phyloP scores from a whole-genome alignment of 495 filamentous ascomycete species.

The Talaromyces borbonicus region DNA sequence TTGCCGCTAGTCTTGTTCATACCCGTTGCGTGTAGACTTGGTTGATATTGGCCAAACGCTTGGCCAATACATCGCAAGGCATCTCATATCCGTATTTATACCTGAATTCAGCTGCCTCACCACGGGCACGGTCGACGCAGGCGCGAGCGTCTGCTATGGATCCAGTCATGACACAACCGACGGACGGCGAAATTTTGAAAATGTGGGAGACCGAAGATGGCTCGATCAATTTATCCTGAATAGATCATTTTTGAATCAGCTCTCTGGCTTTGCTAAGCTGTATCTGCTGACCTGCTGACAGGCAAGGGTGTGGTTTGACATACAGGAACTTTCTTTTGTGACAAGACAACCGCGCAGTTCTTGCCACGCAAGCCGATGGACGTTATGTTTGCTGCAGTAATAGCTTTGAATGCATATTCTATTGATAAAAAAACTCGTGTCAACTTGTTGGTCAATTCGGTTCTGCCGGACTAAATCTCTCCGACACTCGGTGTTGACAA shows the following conservation, averaged over 20 bases:
- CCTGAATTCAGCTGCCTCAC: slow-evolving; percentile 92
- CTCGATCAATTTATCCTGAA: slow-evolving; percentile 96
- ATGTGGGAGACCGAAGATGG: slow-evolving; percentile 94
- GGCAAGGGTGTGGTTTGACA: slow-evolving; percentile 24
- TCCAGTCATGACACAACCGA: slow-evolving; percentile 97
- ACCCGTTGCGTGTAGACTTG: slow-evolving; percentile 98
- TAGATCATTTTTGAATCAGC: background rate
- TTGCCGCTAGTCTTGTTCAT: slow-evolving; percentile 22
- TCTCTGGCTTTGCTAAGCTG: slow-evolving; percentile 12
- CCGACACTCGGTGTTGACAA: too few relatives aligned
- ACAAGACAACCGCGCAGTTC: slow-evolving; percentile 91
- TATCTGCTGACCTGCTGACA: too few relatives aligned
- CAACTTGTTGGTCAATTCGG: slow-evolving; percentile 3
- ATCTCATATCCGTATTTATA: slow-evolving; percentile 99
- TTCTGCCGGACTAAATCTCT: background rate
- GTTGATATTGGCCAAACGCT: slow-evolving; percentile 95
- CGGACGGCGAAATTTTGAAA: slow-evolving; percentile 90
- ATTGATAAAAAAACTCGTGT: slow-evolving; percentile 7
- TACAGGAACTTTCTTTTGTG: slow-evolving; percentile 99
- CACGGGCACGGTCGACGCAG: slow-evolving; percentile 80
- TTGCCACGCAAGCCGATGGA: slow-evolving; percentile 93
- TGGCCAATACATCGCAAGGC: slow-evolving; percentile 93
- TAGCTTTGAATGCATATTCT: slow-evolving; percentile 99
- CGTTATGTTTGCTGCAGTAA: slow-evolving; percentile 97
- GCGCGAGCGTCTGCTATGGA: slow-evolving; percentile 96